Percentiles rank a stretch among this genome's conserved stretches.
These are phyloP conservation scores for Dichomitus squalens DNA, from an alignment of 1,284 basidiomycete genomes.

Conservation along the genomic window DNA sequence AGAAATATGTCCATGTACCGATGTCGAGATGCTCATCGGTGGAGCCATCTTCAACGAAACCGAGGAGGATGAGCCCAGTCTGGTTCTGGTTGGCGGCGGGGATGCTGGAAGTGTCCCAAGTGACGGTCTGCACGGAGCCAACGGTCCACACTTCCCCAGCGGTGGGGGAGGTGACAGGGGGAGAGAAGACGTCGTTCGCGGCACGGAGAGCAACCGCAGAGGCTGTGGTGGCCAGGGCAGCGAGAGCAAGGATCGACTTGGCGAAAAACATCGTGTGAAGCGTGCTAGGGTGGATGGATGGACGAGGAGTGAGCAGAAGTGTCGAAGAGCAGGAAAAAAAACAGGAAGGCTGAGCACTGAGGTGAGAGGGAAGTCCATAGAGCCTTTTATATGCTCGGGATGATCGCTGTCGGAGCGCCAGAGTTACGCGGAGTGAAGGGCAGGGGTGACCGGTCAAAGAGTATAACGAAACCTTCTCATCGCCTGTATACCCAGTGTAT, in stretches of 20 bases:
- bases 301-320: too few relatives aligned
- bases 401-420: too few relatives aligned
- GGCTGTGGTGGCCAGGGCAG: neutral
- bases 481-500: too few relatives aligned
- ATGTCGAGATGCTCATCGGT: conserved; percentile 42
- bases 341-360: too few relatives aligned
- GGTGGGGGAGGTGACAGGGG: conserved; percentile 5
- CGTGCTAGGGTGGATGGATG: neutral
- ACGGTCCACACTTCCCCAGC: conserved; percentile 10
- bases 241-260: conserved; percentile 1
- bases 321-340: too few relatives aligned
- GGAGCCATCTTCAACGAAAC: conserved; percentile 30
- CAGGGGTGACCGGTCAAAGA: neutral
- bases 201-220: neutral
- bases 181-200: neutral
- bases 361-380: too few relatives aligned
- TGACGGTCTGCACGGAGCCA: conserved; percentile 37
- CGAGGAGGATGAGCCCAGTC: conserved; percentile 38
- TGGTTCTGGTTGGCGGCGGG: conserved; percentile 31
- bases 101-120: conserved; percentile 41
- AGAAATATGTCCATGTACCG: conserved; percentile 33
- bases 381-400: too few relatives aligned
- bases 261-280: neutral
- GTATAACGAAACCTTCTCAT: too few relatives aligned
- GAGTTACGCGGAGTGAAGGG: too few relatives aligned